Base-by-base conservation (phyloP, 2,329 filamentous ascomycete species). In the Penicillium sp. region DNA sequence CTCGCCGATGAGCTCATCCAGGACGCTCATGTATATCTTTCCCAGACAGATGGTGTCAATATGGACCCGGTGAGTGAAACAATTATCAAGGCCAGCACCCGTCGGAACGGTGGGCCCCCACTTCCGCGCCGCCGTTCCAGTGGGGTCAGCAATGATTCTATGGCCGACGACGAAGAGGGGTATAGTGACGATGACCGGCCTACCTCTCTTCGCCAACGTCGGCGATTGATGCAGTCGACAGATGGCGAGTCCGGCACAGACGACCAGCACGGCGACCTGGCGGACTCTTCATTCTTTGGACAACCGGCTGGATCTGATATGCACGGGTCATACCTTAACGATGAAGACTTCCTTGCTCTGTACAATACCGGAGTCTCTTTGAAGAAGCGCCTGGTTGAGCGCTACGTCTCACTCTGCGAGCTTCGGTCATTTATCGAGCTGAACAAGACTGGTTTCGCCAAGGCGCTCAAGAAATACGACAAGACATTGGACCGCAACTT, bases 381-480 rank as follows among this genome's bases (percentile, higher is more conserved):
- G 60, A 97, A 97, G 81, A 97, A 96, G 78, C 86, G 92, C 51
- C 88, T 91, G 52, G 86, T 96, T 62, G 86, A 86, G 69, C 80
- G 92, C 56, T 99, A 97, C 70, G 94, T 99, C 43, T 89, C 91
- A 61, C 80, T 97, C 16, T 97, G 93, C 76, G 94, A 97, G 73
- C 84, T 99, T 67, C 95, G 96, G 71, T 97, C 93, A 2, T 99
- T 92, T 69, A 87, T 92, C 52, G 93, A 97, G 77, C 85, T 99
- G 59, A 99, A 99, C 81, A 89, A 90, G 75, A 99, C 94, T 0
- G 94, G 94, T 11, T 99, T 99, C 76, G 86, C 88, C 67, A 99
- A 99, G 76, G 92, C 96, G 0, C 78, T 97, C 63, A 99, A 99
- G 77, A 99, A 99, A 75, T 99, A 94, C 69, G 94, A 99, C 81